Base-by-base conservation (phyloP, 2,329 filamentous ascomycete species). In the Calonectria ilicicola region DNA sequence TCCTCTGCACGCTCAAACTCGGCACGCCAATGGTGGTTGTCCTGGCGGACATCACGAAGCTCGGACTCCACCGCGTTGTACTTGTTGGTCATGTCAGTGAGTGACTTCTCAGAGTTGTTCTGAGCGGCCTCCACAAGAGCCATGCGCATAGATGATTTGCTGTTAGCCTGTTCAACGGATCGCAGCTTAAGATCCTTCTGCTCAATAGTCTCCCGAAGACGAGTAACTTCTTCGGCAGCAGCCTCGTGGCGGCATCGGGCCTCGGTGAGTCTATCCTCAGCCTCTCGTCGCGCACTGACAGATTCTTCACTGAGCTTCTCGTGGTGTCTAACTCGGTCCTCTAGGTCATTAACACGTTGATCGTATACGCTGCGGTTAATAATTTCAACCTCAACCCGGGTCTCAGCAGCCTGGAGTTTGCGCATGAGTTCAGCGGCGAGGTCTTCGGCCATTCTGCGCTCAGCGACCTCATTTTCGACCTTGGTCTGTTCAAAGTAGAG, bases 221-320 rank as follows among this genome's bases (percentile, higher is more conserved):
- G 89, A 75, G 89, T 89, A 75, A 94, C 92, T 80, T 95, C 93
- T 80, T 95, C 92, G n/a, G 93, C 90, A 6, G 93, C 90, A 74
- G 92, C 89, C 71, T 91, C 90, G 29, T 95, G 87, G 26, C 93
- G 88, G 67, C 91, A 89, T 82, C 95, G 92, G n/a, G 92, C 88
- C 80, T 96, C 93, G 6, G 92, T 90, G 17, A 95, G 86, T 72
- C 91, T 90, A 79, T 96, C 94, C 81, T 96, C 93, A 1, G 92
- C 92, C 40, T 91, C 88, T 67, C 93, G 90, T 71, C 93, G 91
- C 60, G 85, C 84, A 53, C 88, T 86, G 72, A 93, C 85, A 78
- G 96, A 93, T 65, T 90, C 85, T 74, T 95, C 93, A 1, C 89
- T 89, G 69, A 89, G 89, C 42, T 88, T 87, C 76, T 95, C 92